A percentile compares a stretch with the other conserved stretches of the same genome.
phyloP scores from a whole-genome alignment of 257 asterid species.

The Oldenlandia corymbosa region DNA sequence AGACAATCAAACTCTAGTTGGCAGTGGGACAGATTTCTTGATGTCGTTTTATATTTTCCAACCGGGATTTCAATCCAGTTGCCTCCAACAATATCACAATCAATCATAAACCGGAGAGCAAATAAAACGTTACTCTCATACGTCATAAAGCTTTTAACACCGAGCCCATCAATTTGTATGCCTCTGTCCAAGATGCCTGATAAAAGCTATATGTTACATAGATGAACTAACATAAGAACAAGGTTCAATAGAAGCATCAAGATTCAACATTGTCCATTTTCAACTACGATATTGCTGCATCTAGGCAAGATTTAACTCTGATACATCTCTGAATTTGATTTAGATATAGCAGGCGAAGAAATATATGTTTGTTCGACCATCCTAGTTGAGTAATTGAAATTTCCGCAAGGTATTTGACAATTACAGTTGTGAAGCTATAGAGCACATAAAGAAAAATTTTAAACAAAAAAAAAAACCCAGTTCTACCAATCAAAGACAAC shows the following conservation, averaged over 20 bases:
- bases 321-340: background rate
- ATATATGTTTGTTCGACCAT: background rate
- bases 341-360: background rate
- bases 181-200: conserved; percentile 97
- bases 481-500: background rate
- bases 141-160: conserved; percentile 77
- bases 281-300: background rate
- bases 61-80: conserved; percentile 89
- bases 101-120: conserved; percentile 99
- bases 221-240: background rate
- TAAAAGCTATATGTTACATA: conserved; percentile 10
- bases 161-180: conserved; percentile 86
- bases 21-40: conserved; percentile 54
- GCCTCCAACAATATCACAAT: conserved; percentile 89
- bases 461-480: conserved; percentile 1
- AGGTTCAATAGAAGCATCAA: conserved; percentile 15
- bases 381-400: background rate
- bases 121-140: conserved; percentile 93
- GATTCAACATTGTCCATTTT: conserved; percentile 3
- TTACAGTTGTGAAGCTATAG: conserved; percentile 2
- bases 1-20: conserved; percentile 91
- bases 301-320: background rate
- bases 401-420: background rate
- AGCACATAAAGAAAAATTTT: too few species aligned
- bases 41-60: conserved; percentile 68